Base-by-base conservation (phyloP, 1,284 basidiomycete genomes). In the Coniophora puteana region DNA sequence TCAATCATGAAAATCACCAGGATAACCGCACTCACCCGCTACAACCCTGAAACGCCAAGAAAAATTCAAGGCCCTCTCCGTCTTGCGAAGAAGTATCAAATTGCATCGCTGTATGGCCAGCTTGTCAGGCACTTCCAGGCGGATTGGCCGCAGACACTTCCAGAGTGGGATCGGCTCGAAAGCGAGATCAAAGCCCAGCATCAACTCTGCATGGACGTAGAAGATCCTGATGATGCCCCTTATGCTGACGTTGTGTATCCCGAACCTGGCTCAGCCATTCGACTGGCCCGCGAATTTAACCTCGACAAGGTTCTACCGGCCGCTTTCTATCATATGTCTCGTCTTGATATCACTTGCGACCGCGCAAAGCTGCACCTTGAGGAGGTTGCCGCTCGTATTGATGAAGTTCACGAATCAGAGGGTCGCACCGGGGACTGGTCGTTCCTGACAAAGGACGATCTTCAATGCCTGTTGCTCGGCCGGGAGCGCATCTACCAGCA, bases 251-350 rank as follows among this genome's bases (percentile, higher is more conserved):
- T n/a, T n/a, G n/a, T n/a, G n/a, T 29, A 23, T 34, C 40, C 40
- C 5, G 45, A 47, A 29, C 42, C 42, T 30, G 41, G 32, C 12
- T 40, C 36, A 10, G 30, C 36, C 8, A 47, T 44, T 13, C 36
- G 45, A 11, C 24, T 47, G 8, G 45, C 45, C 4, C 42, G 42
- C 8, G 37, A 44, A 23, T 47, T 36, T 24, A 31, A 36, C 33
- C 32, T 47, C 8, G 42, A 28, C 12, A 35, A 27, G 13, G 36
- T 47, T 13, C 41, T 47, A 5, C 45, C 42, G 7, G 42, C 45
- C 33, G 38, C 45, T 8, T 47, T 44, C 28, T 46, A 46, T 24
- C 41, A n/a, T n/a, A n/a, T n/a, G n/a, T n/a, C n/a, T n/a, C n/a
- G 22, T 4, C 8, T 40, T n/a, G n/a, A n/a, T n/a, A n/a, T n/a